Base-by-base conservation (phyloP, 2,329 filamentous ascomycete species). In the Cercospora sp. region DNA sequence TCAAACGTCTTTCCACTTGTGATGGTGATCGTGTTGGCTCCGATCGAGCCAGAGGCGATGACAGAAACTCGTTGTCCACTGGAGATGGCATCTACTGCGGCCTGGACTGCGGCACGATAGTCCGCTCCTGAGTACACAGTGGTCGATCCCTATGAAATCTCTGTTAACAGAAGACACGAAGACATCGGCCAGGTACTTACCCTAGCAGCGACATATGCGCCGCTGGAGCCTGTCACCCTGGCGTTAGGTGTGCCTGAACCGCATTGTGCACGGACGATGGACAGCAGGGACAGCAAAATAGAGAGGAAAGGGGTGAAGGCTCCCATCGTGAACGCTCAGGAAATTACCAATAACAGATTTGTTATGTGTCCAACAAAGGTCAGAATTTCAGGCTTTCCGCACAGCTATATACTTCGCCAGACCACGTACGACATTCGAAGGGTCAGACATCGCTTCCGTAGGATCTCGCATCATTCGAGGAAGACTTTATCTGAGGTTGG, bases 1-100 rank as follows among this genome's bases (percentile, higher is more conserved):
- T 88, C 86, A 59, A 88, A 87, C 51, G 79, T 87, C 76, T 86
- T 86, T 65, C 85, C 85, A 73, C 82, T 84, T 36, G 74, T 71
- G 69, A 88, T 82, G 26, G 76, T 81, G 73, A 87, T 83, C 40
- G 84, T 86, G 71, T 73, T 81, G n/a, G 83, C 81, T 31, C 85
- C 85, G 63, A 87, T 86, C 53, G 84, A 85, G 3, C 86, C 86
- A 0, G 84, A 86, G 0, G 85, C 85, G 0, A 86, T 82, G 65
- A 88, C 83, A 1, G 84, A 77, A 0, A 87, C 81, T 10, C 85
- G 84, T 74, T 87, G 83, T 7, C 86, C 85, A 60, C 79, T 80
- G 71, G 75, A 77, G 70, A 87, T 83, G 40, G 83, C 80, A 72
- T 87, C 84, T 18, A 88, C 74, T 0, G 85, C 86, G 0, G 84